Evolutionary conservation across 192 early-diverging fungal genomes (phyloP), one percentile per base, ranked within the genome.

Genomic region (Backusella westeae): DNA sequence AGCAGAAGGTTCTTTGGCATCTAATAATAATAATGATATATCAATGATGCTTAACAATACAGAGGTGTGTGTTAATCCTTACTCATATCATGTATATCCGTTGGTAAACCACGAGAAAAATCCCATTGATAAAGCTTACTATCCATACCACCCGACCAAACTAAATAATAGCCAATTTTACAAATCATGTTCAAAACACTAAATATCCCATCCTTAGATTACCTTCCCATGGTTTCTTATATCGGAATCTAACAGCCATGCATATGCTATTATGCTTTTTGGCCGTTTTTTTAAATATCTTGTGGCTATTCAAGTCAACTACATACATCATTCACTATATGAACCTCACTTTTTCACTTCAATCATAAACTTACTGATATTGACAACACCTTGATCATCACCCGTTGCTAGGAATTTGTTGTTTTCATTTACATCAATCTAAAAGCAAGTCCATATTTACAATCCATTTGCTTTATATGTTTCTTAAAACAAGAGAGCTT

Each of bases 131-230:
- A 75, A 0, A 86, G 67, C n/a, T 81, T 75, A 49, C 81, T 85
- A 38, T 88, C 87, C 83, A 85, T 83, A 29, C 87, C 87, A 14
- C 87, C 87, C 14, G 87, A 86, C 39, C 84, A 77, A 4, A 85
- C 85, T 87, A 73, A 35, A 21, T 68, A 36, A 39, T 17, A 38
- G 19, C 5, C 15, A 17, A 49, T 7, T n/a, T 49, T 39, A 32
- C 38, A 39, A 39, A 32, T 32, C 38, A 39, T 39, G 38, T 12
- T 39, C 0, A 39, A 39, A 39, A 10, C 38, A 39, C 3, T 3
- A 39, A 39, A 39, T 1, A 38, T 10, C 46, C 46, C 1, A 26
- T 39, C 17, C 7, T 67, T 3, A 21, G 29, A 36, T 42, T 78
- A 85, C 86, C 86, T 78, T 88, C 81, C 74, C 85, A 82, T 1